Percentiles rank a stretch among this genome's conserved stretches.
Conservation (phyloP, 2,329 filamentous ascomycete species). For the Catunica adiposa region DNA sequence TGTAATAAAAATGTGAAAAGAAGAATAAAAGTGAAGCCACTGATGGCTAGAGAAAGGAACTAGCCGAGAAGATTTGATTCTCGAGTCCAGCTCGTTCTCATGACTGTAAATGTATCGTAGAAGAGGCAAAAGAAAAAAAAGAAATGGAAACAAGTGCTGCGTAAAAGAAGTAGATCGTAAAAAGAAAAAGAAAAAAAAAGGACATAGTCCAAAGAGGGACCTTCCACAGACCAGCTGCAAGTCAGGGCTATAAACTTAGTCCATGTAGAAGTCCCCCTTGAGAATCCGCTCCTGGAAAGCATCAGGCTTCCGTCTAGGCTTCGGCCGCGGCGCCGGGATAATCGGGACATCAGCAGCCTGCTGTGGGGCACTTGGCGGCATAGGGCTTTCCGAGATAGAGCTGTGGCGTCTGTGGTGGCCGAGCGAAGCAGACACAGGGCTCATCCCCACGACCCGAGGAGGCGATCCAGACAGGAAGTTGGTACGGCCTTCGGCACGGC, state of each 20-base stretch:
- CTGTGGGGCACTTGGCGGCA: conserved; percentile 20
- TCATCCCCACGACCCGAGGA: conserved; percentile 2
- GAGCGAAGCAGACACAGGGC: conserved; percentile 3
- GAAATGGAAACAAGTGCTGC: conserved; percentile 6
- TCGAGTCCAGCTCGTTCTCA: no score
- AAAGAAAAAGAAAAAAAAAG: not conserved
- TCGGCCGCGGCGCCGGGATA: conserved; percentile 27
- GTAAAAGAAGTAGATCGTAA: not conserved
- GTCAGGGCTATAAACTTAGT: conserved; percentile 33
- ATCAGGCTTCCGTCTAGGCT: conserved; percentile 62
- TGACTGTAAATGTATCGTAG: not conserved
- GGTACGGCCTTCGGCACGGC: conserved; percentile 44
- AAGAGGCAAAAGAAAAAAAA: not conserved
- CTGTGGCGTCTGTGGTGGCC: not conserved
- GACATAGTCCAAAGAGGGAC: not conserved
- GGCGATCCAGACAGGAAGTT: conserved; percentile 10
- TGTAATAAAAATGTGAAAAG: not conserved
- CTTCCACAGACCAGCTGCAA: not conserved
- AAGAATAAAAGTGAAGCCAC: not conserved
- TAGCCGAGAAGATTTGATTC: not conserved
- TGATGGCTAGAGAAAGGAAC: not conserved
- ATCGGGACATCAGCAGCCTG: not conserved
- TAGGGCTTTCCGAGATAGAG: not conserved
- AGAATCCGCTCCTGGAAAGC: conserved; percentile 93
- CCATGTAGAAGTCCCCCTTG: conserved; percentile 97